Percentiles rank a stretch among this genome's conserved stretches.
These are phyloP conservation scores for Pestalotiopsis sp. DNA, from an alignment of 2,329 filamentous ascomycete species.

Conservation along the genomic window DNA sequence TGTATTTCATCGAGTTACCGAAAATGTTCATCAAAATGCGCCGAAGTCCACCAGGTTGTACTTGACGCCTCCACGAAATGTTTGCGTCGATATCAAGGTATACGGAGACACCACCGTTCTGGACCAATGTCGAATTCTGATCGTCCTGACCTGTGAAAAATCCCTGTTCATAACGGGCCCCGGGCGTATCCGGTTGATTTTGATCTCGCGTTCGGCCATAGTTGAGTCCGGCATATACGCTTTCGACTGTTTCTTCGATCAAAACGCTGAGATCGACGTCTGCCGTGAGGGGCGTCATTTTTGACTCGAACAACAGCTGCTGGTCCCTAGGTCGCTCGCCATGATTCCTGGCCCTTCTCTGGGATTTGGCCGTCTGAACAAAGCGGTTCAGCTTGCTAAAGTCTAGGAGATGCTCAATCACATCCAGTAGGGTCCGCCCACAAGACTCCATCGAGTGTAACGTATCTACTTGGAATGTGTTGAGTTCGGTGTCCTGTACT, in stretches of 20 bases:
- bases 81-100: slow-evolving; percentile 51
- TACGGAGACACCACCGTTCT: slow-evolving; percentile 39
- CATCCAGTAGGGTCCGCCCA: slow-evolving; percentile 54
- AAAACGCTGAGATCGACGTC: slow-evolving; percentile 40
- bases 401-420: slow-evolving; percentile 54
- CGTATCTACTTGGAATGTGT: slow-evolving; percentile 47
- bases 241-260: slow-evolving; percentile 49
- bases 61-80: slow-evolving; percentile 54
- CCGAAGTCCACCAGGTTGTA: slow-evolving; percentile 52
- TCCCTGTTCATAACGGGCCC: not conserved
- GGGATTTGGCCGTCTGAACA: slow-evolving; percentile 16
- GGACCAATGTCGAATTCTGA: not conserved
- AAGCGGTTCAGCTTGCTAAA: slow-evolving; percentile 57
- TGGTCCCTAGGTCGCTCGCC: slow-evolving; percentile 9
- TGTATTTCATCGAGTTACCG: slow-evolving; percentile 66
- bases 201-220: slow-evolving; percentile 23
- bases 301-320: slow-evolving; percentile 19
- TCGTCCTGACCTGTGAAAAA: not conserved
- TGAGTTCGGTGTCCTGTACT: slow-evolving; percentile 52
- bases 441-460: slow-evolving; percentile 53
- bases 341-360: slow-evolving; percentile 16
- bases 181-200: not conserved
- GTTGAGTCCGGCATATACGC: slow-evolving; percentile 47
- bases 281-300: slow-evolving; percentile 24
- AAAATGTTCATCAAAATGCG: slow-evolving; percentile 66